Conservation (phyloP, 2,329 filamentous ascomycete species). For the Ramichloridium luteum region DNA sequence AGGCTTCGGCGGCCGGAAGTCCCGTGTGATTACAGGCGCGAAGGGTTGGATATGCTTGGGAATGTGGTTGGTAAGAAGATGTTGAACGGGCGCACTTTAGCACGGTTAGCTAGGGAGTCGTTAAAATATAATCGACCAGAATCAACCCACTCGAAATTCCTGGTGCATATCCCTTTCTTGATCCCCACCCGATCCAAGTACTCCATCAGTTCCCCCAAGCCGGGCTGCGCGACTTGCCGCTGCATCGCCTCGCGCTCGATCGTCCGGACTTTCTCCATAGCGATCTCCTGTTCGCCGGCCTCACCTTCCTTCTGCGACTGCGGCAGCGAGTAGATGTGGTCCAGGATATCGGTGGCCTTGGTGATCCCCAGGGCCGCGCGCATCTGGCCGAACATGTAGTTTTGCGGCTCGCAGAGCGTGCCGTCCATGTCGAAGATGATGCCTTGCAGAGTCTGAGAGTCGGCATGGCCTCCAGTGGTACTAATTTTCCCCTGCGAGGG, state of each 20-base stretch:
- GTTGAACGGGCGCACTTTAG: constrained; percentile 50
- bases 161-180: constrained; percentile 77
- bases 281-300: constrained; percentile 43
- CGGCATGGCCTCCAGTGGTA: neutral
- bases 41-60: constrained; percentile 47
- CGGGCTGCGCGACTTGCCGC: constrained; percentile 68
- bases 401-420: constrained; percentile 82
- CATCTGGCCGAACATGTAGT: constrained; percentile 93
- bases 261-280: constrained; percentile 59
- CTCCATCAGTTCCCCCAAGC: constrained; percentile 64
- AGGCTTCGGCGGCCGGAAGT: constrained; percentile 74
- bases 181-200: constrained; percentile 60
- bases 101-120: constrained; percentile 1
- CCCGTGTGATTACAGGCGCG: constrained; percentile 69
- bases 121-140: neutral
- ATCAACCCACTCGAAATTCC: constrained; percentile 64
- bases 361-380: constrained; percentile 59
- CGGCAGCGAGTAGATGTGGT: constrained; percentile 69
- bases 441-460: constrained; percentile 30
- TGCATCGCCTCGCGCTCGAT: constrained; percentile 77
- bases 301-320: no score
- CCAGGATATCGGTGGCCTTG: constrained; percentile 68
- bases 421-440: constrained; percentile 90
- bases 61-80: constrained; percentile 66
- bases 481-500: constrained; percentile 1